phyloP scores from a whole-genome alignment of 768 basidiomycete genomes.

The Auricularia auricula-judae region DNA sequence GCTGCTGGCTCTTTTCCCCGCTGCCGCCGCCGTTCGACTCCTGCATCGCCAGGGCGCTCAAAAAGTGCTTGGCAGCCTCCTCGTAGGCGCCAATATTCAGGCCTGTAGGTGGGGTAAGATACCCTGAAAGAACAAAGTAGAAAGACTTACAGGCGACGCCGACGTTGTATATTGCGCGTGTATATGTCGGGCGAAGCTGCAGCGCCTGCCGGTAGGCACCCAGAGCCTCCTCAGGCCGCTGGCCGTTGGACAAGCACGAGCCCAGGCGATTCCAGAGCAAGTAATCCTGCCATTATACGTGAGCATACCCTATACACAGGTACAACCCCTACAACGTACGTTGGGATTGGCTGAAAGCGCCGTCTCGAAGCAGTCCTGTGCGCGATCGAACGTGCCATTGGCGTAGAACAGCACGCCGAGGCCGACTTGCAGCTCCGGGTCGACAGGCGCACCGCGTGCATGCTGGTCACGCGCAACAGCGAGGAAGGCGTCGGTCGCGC shows the following conservation, averaged over 20 bases:
- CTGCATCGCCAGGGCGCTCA: constrained; percentile 75
- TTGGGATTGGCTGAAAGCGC: constrained; percentile 72
- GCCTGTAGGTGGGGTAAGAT: constrained; percentile 34
- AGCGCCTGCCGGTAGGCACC: constrained; percentile 86
- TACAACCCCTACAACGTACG: constrained; percentile 24
- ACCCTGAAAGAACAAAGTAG: constrained; percentile 2
- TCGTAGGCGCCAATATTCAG: constrained; percentile 91
- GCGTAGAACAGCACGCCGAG: constrained; percentile 90
- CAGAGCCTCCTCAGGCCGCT: constrained; percentile 86
- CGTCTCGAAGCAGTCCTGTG: constrained; percentile 89
- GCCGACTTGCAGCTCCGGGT: constrained; percentile 88
- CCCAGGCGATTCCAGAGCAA: constrained; percentile 93
- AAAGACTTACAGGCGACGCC: constrained; percentile 82
- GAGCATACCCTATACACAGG: not conserved
- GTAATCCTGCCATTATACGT: constrained; percentile 51
- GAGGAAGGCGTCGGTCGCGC: constrained; percentile 76
- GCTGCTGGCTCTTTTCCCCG: constrained; percentile 60
- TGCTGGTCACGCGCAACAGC: constrained; percentile 76
- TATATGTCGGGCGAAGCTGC: constrained; percentile 86
- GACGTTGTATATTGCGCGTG: constrained; percentile 94
- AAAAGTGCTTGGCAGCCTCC: constrained; percentile 93
- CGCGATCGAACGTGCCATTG: constrained; percentile 73
- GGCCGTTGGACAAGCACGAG: constrained; percentile 89
- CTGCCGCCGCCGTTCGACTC: constrained; percentile 33
- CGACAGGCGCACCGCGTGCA: constrained; percentile 44